phyloP scores from a whole-genome alignment of 768 basidiomycete genomes.

The Termitomyces sp. region DNA sequence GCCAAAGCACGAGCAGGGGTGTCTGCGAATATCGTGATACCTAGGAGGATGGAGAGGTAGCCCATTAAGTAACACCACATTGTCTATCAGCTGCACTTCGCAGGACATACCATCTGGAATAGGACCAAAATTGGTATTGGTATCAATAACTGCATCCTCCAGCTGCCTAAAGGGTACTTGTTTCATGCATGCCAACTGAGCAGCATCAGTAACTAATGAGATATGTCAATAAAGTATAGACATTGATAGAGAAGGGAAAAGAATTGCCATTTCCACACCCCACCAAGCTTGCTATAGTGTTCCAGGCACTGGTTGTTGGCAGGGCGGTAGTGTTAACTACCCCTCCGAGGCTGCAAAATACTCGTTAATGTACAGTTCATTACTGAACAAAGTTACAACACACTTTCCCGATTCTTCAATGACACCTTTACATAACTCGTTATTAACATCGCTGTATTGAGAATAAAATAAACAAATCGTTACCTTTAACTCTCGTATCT shows the following conservation, averaged over 20 bases:
- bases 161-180: slow-evolving; percentile 22
- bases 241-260: neutral
- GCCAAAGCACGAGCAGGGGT: slow-evolving; percentile 12
- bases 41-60: slow-evolving; percentile 7
- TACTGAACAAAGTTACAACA: neutral
- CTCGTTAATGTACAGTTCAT: neutral
- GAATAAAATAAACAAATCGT: neutral
- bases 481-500: slow-evolving; percentile 21
- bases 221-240: neutral
- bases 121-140: slow-evolving; percentile 21
- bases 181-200: slow-evolving; percentile 32
- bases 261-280: slow-evolving; percentile 28
- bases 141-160: slow-evolving; percentile 26
- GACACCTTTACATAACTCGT: slow-evolving; percentile 14
- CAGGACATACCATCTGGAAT: slow-evolving; percentile 24
- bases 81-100: neutral
- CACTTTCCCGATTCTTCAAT: slow-evolving; percentile 33
- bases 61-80: neutral
- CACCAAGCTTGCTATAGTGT: slow-evolving; percentile 22
- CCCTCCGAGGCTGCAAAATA: slow-evolving; percentile 4
- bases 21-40: slow-evolving; percentile 29
- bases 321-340: slow-evolving; percentile 1
- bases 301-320: slow-evolving; percentile 22
- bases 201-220: slow-evolving; percentile 15
- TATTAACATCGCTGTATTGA: neutral